Base-by-base conservation (phyloP, 2,329 filamentous ascomycete genomes). In the Trichoderma simmonsii region DNA sequence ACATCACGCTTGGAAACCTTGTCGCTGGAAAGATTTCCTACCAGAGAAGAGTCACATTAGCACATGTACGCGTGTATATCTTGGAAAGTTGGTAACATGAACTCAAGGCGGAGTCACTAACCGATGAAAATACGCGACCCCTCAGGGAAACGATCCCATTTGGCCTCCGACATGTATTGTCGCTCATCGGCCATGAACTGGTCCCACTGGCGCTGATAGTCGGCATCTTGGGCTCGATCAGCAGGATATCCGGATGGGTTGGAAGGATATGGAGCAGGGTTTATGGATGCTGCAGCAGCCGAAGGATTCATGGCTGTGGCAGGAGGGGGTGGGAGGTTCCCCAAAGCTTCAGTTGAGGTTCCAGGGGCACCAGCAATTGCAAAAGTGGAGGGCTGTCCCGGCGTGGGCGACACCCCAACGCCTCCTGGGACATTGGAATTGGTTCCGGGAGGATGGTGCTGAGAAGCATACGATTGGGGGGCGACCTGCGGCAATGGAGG, bases 1-100 rank as follows among this genome's bases (percentile, higher is more conserved):
- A 98, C 90, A 81, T 98, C 95, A 75, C 92, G 90, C 82, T 98
- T 98, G 7, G 93, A 96, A 15, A 97, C 95, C 79, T 95, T 91
- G 80, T 98, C 95, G 68, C 93, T 95, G 2, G 94, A 95, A 12
- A 99, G 86, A 79, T 98, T 99, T 70, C 95, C 94, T 93, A 78
- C 70, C 80, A 24, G 73, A 51, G 24, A 51, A 51, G n/a, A 54
- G 9, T 80, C 72, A 74, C 74, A 74, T 71, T 70, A 24, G 72
- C 73, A 74, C 30, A 26, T 24, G 36, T 59, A 30, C 28, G 12
- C 21, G n/a, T 34, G 24, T 30, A 48, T 24, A 24, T 78, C 77
- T 74, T 74, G 76, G 73, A 75, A 74, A 51, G 51, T n/a, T n/a
- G 26, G 15, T 1, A 59, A 60, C 57, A 43, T n/a, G 34, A 21